phyloP scores from a whole-genome alignment of 805 yeast species.

The Millerozyma miso region DNA sequence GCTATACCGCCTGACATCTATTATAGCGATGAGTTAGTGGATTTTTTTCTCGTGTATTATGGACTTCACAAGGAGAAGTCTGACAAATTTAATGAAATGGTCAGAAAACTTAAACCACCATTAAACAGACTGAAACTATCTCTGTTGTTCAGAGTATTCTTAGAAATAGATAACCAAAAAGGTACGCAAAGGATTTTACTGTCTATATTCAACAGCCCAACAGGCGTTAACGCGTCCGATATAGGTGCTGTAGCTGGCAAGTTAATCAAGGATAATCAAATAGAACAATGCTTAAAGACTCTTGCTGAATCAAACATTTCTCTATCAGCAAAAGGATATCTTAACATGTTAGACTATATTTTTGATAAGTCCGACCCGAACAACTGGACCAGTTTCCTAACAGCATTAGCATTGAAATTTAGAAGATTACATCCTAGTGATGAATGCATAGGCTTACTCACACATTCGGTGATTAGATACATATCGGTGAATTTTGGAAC shows the following conservation, averaged over 20 bases:
- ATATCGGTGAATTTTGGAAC: slow-evolving; percentile 15
- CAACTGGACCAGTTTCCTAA: slow-evolving; percentile 7
- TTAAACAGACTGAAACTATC: slow-evolving; percentile 30
- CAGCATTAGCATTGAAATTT: slow-evolving; percentile 8
- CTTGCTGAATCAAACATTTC: slow-evolving; percentile 13
- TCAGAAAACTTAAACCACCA: slow-evolving; percentile 23
- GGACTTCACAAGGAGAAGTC: slow-evolving; percentile 8
- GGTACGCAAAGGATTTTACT: slow-evolving; percentile 27
- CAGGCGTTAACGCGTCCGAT: slow-evolving; percentile 24
- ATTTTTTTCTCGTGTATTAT: slow-evolving; percentile 6
- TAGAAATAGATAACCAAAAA: slow-evolving; percentile 20
- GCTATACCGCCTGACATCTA: background rate
- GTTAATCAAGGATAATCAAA: slow-evolving; percentile 20
- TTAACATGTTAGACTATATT: slow-evolving; percentile 17
- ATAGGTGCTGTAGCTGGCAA: slow-evolving; percentile 22
- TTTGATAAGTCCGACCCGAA: background rate
- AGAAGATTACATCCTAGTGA: slow-evolving; percentile 11
- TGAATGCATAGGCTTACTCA: slow-evolving; percentile 11
- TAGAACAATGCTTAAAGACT: slow-evolving; percentile 23
- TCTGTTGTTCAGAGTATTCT: slow-evolving; percentile 26
- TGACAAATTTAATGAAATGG: slow-evolving; percentile 14
- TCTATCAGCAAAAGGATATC: slow-evolving; percentile 22
- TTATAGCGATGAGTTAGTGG: slow-evolving; percentile 2
- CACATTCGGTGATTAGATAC: slow-evolving; percentile 15
- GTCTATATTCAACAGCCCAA: slow-evolving; percentile 23